Conservation (phyloP, 208 protist genomes). For the Porcisia deanei region DNA sequence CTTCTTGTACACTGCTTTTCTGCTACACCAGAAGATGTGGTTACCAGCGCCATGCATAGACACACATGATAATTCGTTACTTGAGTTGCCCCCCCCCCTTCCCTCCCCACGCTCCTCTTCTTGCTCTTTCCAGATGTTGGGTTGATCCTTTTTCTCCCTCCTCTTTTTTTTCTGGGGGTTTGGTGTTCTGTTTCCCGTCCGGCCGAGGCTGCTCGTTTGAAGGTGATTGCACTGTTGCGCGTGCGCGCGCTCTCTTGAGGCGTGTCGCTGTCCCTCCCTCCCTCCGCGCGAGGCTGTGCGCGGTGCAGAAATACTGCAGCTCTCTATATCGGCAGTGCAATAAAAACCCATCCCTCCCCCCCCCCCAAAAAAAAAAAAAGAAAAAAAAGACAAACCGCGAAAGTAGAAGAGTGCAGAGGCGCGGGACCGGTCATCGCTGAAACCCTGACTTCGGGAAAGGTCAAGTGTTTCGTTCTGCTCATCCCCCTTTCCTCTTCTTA, state of each 20-base stretch:
- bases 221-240: neutral
- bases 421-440: too few species aligned
- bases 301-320: neutral
- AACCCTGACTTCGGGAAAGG: neutral
- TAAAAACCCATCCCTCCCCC: neutral
- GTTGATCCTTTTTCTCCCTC: neutral
- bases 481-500: neutral
- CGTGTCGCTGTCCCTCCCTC: neutral
- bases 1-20: neutral
- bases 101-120: too few species aligned
- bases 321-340: neutral
- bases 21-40: neutral
- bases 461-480: neutral
- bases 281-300: neutral
- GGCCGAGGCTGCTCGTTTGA: neutral
- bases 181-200: neutral
- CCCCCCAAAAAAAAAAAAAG: neutral
- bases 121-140: neutral
- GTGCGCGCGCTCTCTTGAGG: neutral
- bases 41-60: neutral
- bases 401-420: neutral
- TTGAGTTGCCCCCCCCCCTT: neutral
- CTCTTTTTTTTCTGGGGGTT: neutral
- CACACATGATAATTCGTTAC: neutral
- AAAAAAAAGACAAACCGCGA: neutral